phyloP scores from a whole-genome alignment of 768 basidiomycete genomes.

The Rhizopogon vesiculosus region DNA sequence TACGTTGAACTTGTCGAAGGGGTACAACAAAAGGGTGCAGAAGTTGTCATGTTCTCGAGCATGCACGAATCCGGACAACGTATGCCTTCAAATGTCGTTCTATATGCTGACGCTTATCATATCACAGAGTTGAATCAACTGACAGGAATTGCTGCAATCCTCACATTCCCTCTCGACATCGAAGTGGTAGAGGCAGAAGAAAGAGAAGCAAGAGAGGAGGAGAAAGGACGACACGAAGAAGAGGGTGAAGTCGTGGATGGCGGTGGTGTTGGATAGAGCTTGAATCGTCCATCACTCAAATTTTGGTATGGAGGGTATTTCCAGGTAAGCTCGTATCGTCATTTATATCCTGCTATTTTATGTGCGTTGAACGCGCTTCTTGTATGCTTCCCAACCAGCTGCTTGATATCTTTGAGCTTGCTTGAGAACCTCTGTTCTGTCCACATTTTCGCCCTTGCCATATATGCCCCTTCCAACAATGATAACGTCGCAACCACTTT shows the following conservation, averaged over 20 bases:
- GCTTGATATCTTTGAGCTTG: slow-evolving; percentile 82
- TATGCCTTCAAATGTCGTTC: slow-evolving; percentile 34
- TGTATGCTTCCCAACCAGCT: slow-evolving; percentile 92
- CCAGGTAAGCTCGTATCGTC: not conserved
- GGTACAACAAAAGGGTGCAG: slow-evolving; percentile 83
- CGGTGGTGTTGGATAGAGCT: not conserved
- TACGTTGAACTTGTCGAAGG: slow-evolving; percentile 88
- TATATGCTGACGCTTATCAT: not conserved
- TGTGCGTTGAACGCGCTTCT: slow-evolving; percentile 37
- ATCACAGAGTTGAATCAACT: slow-evolving; percentile 86
- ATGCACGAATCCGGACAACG: slow-evolving; percentile 99
- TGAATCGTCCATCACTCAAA: not conserved
- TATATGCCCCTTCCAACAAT: slow-evolving; percentile 97
- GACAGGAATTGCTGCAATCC: slow-evolving; percentile 91
- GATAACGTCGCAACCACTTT: slow-evolving; percentile 89
- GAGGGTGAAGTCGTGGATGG: slow-evolving; percentile 3
- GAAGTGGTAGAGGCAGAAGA: slow-evolving; percentile 96
- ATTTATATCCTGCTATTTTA: not conserved
- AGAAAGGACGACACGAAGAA: slow-evolving; percentile 15
- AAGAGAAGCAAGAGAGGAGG: slow-evolving; percentile 57
- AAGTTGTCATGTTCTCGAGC: slow-evolving; percentile 95
- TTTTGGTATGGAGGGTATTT: not conserved
- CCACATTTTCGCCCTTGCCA: slow-evolving; percentile 47
- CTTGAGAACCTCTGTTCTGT: slow-evolving; percentile 35
- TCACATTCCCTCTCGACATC: slow-evolving; percentile 93